These are phyloP conservation scores for Coniferiporia weirii DNA, from an alignment of 1,284 basidiomycete species.

Conservation along the genomic window DNA sequence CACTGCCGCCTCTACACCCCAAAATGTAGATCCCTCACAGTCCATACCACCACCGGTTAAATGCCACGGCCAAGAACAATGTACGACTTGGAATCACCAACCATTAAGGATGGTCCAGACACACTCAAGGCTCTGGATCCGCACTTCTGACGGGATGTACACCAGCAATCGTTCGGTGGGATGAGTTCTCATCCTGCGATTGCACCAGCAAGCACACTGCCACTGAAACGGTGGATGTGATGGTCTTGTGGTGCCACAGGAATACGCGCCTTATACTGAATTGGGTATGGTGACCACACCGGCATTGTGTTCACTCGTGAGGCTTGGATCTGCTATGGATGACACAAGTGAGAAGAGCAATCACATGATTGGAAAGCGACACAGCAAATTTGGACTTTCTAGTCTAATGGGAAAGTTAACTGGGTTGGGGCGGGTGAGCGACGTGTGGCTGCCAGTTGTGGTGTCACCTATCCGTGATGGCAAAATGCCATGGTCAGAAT, in stretches of 20 bases:
- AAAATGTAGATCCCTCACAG: slow-evolving; percentile 39
- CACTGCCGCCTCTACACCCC: slow-evolving; percentile 69
- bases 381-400: slow-evolving; percentile 63
- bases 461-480: neutral
- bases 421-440: neutral
- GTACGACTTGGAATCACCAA: slow-evolving; percentile 48
- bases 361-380: slow-evolving; percentile 45
- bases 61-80: slow-evolving; percentile 56
- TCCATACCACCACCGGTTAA: slow-evolving; percentile 32
- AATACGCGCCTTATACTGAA: slow-evolving; percentile 41
- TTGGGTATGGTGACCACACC: slow-evolving; percentile 40
- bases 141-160: slow-evolving; percentile 53
- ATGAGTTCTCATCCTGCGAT: slow-evolving; percentile 50
- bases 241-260: slow-evolving; percentile 11
- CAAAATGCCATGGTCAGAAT: neutral
- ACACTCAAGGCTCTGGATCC: slow-evolving; percentile 51
- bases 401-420: slow-evolving; percentile 51
- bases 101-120: slow-evolving; percentile 20
- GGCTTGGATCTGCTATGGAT: slow-evolving; percentile 44
- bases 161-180: slow-evolving; percentile 74
- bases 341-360: slow-evolving; percentile 29
- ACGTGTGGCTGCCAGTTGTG: neutral
- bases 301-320: slow-evolving; percentile 48
- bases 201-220: slow-evolving; percentile 41
- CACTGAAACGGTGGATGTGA: slow-evolving; percentile 19